A percentile compares a stretch with the other conserved stretches of the same genome.
phyloP scores from a whole-genome alignment of 176 grass and related monocot species.

The Dactylis glomerata region DNA sequence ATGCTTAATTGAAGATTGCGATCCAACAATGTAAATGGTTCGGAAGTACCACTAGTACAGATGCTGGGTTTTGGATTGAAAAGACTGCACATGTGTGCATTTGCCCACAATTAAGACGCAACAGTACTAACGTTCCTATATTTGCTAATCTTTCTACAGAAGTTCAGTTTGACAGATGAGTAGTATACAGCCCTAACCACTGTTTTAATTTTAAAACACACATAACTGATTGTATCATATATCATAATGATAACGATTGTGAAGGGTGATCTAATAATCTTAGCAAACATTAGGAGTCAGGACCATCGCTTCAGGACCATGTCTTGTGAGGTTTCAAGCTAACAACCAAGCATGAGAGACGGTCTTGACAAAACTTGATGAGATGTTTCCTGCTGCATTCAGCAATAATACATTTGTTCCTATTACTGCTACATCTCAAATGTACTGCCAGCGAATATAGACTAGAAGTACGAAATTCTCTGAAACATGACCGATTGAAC shows the following conservation, averaged over 20 bases:
- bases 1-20: too few species aligned
- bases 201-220: background rate
- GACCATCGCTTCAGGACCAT: slow-evolving; percentile 22
- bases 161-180: background rate
- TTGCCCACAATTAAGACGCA: background rate
- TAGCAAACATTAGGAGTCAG: slow-evolving; percentile 17
- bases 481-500: background rate
- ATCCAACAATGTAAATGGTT: background rate
- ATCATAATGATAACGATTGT: background rate
- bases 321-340: slow-evolving; percentile 18
- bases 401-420: background rate
- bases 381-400: slow-evolving; percentile 16
- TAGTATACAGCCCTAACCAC: background rate
- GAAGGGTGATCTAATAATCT: slow-evolving; percentile 7
- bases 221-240: background rate
- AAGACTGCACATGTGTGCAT: background rate
- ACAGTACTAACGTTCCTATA: background rate
- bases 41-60: background rate
- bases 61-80: background rate
- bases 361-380: background rate
- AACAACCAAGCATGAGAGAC: slow-evolving; percentile 14
- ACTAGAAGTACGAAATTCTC: background rate
- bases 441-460: background rate
- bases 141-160: background rate
- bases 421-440: too few species aligned